Base-by-base conservation (phyloP, 2,329 filamentous ascomycete genomes). In the Taxawa tesnikishii region DNA sequence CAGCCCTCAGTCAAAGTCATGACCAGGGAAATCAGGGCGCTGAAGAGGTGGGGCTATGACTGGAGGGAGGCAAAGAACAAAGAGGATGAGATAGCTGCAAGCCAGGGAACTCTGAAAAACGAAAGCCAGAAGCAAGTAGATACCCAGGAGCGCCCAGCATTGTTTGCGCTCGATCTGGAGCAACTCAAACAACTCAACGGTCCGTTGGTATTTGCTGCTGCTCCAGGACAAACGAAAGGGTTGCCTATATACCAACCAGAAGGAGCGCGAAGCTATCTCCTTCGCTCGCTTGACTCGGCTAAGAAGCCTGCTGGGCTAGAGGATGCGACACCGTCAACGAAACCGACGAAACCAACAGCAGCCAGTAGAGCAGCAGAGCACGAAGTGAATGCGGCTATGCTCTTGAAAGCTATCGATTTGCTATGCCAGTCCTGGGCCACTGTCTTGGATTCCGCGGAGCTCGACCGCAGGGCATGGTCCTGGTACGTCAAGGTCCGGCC, bases 401-500 rank as follows among this genome's bases (percentile, higher is more conserved):
- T 92, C 3, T 62, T 93, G 0, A 77, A 73, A 3, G 76, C 81
- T 0, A 59, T 93, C 35, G 70, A 85, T 39, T 51, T 83, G 13
- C 52, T 92, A 1, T 85, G 75, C 45, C 63, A 68, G 28, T 88
- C 82, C 38, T 93, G 84, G 85, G 65, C 68, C 1, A 56, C 62
- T n/a, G 66, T 73, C 17, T 51, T 92, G 19, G 65, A 56, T 15
- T 57, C 59, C 4, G 63, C 69, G 11, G 82, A 93, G 45, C 60
- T 93, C 32, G 82, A 93, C 49, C 67, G 68, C 39, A 70, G 75
- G 37, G 81, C 83, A 12, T 92, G 83, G 82, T 62, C 62, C 8
- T 93, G 84, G 84, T 93, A 93, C 54, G 63, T 79, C 2, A 67
- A 70, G 14, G 73, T 87, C 13, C 65, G 85, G 40, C 84, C 84